Base-by-base conservation (phyloP, 1,284 basidiomycete genomes). In the Ustilago sp. region DNA sequence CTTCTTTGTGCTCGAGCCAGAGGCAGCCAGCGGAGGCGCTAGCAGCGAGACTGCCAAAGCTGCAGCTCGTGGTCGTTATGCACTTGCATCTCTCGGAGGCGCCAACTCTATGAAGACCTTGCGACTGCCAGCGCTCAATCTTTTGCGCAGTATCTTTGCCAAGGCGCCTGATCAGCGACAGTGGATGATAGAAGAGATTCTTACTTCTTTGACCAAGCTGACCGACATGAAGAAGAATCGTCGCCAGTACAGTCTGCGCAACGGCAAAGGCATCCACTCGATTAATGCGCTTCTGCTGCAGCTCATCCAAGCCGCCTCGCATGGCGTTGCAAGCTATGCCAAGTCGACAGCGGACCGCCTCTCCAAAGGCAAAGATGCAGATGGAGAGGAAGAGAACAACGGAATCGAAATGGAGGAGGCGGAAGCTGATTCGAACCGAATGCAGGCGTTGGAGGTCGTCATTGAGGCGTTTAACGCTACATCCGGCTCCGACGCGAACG, bases 101-200 rank as follows among this genome's bases (percentile, higher is more conserved):
- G 54, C 76, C 41, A 68, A 65, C 19, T 86, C 88, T 8, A 92
- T 96, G 91, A 90, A 92, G 75, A 92, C 91, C 3, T 85, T 98
- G 68, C 89, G 94, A 56, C 87, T 94, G 58, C 92, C 95, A 78
- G 92, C 93, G 0, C 87, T 98, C 47, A 90, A 91, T 1, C 89
- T 96, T 67, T 91, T 98, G 72, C 75, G 69, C 8, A 81, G 94
- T 92, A 91, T 96, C 35, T 98, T 98, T 83, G 93, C 94, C 8
- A 92, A 91, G 72, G 91, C 97, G 77, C 91, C 93, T 68, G 91
- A 92, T 43, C 96, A 99, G 86, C 89, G 96, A 1, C 90, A 91
- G 1, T 98, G 95, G 94, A 96, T 98, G 74, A 92, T 99, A 23
- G 95, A 98, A 85, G 96, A 98, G 86, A 94, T 98, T 36, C 86